Base-by-base conservation (phyloP, 345 rosid genomes). In the Syzygium aromaticum region DNA sequence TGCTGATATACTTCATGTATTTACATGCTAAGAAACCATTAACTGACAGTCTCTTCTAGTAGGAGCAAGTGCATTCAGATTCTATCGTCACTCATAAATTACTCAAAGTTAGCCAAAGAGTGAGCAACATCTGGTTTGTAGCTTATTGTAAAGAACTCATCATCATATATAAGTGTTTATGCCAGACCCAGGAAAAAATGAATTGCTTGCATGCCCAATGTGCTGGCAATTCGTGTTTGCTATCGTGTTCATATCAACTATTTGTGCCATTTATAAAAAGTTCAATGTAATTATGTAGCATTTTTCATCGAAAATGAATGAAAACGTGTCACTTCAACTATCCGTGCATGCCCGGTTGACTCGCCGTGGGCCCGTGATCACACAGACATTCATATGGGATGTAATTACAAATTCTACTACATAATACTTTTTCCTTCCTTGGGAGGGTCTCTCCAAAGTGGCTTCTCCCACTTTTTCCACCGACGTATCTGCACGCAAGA, bases 401-500 rank as follows among this genome's bases (percentile, higher is more conserved):
- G 80, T 33, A 33, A 73, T 33, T 73, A 49, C 49, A 73, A 33
- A 7, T 73, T 33, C 80, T 33, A 8, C 40, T 27, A 11, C 23
- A 85, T 28, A 53, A 28, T 38, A 27, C 49, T 8, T 54, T 10
- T 53, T 15, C 78, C 85, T 73, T 43, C 56, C 52, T 17, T 67
- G 78, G 13, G 46, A 67, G 46, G 21, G 6, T 17, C 1, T 19
- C 4, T 19, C 12, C 3, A 51, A 38, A 89, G 84, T 19, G 88
- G 87, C 3, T 91, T 88, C 87, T 97, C 98, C 98, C 99, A 97
- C 2, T 43, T 78, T 91, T 93, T 95, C 99, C 99, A 97, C 89
- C 92, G 94, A 59, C 93, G 89, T 88, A 97, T 94, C 99, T 97
- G 83, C 86, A 88, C 17, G 5, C 40, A 73, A 86, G 82, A 73